phyloP scores from a whole-genome alignment of 768 basidiomycete genomes.

The Tulasnella sp. region DNA sequence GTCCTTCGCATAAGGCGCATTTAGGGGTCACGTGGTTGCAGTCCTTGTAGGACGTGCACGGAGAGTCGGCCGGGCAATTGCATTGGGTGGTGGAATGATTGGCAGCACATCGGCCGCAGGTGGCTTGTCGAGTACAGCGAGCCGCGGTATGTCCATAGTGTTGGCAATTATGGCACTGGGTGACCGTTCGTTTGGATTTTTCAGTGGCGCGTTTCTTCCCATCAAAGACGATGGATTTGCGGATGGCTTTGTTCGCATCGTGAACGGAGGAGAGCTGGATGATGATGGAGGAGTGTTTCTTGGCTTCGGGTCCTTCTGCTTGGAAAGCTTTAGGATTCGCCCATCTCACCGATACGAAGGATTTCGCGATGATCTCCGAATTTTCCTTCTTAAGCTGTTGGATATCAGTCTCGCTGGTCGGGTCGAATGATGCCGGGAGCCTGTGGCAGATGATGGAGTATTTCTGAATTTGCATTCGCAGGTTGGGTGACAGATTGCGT shows the following conservation, averaged over 20 bases:
- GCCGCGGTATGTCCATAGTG: conserved; percentile 13
- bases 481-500: neutral
- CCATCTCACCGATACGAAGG: neutral
- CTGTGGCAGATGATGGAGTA: neutral
- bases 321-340: neutral
- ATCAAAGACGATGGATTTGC: neutral
- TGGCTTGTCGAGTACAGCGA: neutral
- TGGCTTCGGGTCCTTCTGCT: conserved; percentile 2
- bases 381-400: neutral
- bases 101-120: conserved; percentile 1
- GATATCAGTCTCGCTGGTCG: neutral
- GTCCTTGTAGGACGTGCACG: neutral
- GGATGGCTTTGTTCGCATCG: conserved; percentile 5
- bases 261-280: conserved; percentile 10
- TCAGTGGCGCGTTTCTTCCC: neutral
- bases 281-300: conserved; percentile 10
- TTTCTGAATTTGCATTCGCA: neutral
- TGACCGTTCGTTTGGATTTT: conserved; percentile 3
- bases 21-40: conserved; percentile 5
- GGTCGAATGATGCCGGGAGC: neutral
- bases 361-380: neutral
- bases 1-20: conserved; percentile 10
- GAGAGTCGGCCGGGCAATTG: neutral
- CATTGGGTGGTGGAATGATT: neutral
- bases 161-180: conserved; percentile 15